phyloP scores from a whole-genome alignment of 2,329 filamentous ascomycete species.

The Alternaria angustiovoidea region DNA sequence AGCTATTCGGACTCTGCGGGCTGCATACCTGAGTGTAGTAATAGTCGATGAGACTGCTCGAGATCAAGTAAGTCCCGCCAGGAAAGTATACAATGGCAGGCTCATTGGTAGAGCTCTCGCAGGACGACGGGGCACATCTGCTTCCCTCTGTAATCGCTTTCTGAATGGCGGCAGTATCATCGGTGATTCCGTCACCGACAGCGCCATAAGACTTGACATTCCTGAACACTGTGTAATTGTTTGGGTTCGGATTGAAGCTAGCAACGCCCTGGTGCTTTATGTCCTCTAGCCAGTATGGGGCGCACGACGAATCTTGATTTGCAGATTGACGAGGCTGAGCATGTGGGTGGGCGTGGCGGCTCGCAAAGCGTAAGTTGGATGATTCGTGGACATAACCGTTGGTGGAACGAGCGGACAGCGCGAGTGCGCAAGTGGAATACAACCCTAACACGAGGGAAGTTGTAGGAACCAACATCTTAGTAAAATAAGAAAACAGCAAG shows the following conservation, averaged over 20 bases:
- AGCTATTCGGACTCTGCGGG: not conserved
- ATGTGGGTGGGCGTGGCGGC: conserved; percentile 13
- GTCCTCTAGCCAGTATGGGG: conserved; percentile 52
- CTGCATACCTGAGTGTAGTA: conserved; percentile 64
- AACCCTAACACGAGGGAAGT: conserved; percentile 6
- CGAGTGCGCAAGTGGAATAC: conserved; percentile 8
- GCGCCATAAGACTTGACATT: conserved; percentile 56
- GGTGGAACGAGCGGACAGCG: conserved; percentile 6
- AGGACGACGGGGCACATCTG: conserved; percentile 53
- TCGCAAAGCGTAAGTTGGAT: conserved; percentile 17
- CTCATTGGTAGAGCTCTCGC: conserved; percentile 58
- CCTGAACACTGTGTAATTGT: conserved; percentile 52
- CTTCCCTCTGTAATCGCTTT: conserved; percentile 51
- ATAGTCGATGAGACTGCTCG: conserved; percentile 65
- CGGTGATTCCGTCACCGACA: conserved; percentile 44
- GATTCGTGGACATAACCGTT: conserved; percentile 15
- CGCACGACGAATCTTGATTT: conserved; percentile 26
- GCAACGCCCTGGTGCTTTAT: conserved; percentile 54
- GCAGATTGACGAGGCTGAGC: conserved; percentile 22
- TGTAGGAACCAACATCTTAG: conserved; percentile 5
- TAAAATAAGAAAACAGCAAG: not conserved
- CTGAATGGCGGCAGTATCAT: conserved; percentile 64
- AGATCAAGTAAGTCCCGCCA: conserved; percentile 66
- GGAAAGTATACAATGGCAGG: conserved; percentile 67
- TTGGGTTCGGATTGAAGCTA: conserved; percentile 49